Conservation (phyloP, 345 rosid genomes). For the Citrus mangshanensis region DNA sequence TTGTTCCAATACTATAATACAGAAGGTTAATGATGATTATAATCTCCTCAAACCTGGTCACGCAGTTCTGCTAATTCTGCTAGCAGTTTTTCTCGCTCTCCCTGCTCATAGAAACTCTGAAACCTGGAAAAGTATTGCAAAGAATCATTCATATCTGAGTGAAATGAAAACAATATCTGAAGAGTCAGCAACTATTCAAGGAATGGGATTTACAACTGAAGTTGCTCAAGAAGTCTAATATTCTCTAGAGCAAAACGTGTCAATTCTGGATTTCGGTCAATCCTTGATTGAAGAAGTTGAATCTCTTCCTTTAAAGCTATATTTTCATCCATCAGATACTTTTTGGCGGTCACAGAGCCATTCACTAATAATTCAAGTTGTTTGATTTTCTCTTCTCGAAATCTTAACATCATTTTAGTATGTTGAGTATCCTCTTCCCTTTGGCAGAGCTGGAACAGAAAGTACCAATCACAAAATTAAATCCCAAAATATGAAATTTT, state of each 20-base stretch:
- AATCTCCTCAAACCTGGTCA: slow-evolving; percentile 54
- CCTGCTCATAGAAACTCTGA: slow-evolving; percentile 59
- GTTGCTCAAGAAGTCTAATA: slow-evolving; percentile 63
- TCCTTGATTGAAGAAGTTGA: slow-evolving; percentile 54
- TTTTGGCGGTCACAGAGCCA: slow-evolving; percentile 47
- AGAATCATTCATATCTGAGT: slow-evolving; percentile 9
- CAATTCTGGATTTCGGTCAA: slow-evolving; percentile 58
- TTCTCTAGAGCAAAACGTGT: slow-evolving; percentile 58
- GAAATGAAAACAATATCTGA: slow-evolving; percentile 5
- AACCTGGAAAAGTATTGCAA: slow-evolving; percentile 41
- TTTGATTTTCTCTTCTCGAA: slow-evolving; percentile 63
- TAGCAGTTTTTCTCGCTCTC: slow-evolving; percentile 63
- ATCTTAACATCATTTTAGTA: slow-evolving; percentile 46
- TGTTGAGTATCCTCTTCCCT: slow-evolving; percentile 64
- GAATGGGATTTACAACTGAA: slow-evolving; percentile 51
- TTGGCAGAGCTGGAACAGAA: slow-evolving; percentile 49
- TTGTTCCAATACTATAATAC: neutral
- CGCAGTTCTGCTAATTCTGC: slow-evolving; percentile 69
- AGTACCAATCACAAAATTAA: slow-evolving; percentile 22
- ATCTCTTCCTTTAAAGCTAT: slow-evolving; percentile 59
- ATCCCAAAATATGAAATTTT: neutral
- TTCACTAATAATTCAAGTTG: slow-evolving; percentile 48
- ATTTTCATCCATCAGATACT: slow-evolving; percentile 61
- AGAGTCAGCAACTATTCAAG: slow-evolving; percentile 19
- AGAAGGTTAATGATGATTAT: neutral